phyloP scores from a whole-genome alignment of 441 rosid species.

The Capsella rubella region DNA sequence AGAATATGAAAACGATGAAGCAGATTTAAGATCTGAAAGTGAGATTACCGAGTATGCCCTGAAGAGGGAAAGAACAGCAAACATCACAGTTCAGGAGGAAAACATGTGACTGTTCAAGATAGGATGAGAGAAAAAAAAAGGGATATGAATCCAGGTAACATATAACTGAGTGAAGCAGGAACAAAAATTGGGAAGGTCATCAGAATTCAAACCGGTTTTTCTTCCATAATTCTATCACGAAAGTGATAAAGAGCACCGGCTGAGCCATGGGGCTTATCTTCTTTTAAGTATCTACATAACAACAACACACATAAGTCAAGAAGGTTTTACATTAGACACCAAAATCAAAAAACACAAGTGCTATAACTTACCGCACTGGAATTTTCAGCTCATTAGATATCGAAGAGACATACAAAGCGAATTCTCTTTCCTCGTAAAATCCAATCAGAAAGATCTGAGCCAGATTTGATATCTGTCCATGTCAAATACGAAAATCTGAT shows the following conservation, averaged over 20 bases:
- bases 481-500: background rate
- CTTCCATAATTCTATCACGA: constrained; percentile 82
- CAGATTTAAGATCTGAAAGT: background rate
- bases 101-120: constrained; percentile 67
- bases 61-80: constrained; percentile 91
- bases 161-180: background rate
- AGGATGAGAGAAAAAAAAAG: constrained; percentile 12
- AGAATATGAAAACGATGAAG: constrained; percentile 3
- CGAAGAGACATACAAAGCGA: constrained; percentile 81
- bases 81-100: constrained; percentile 86
- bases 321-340: constrained; percentile 20
- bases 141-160: constrained; percentile 1
- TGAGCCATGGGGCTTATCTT: constrained; percentile 89
- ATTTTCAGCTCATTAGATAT: constrained; percentile 83
- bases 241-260: constrained; percentile 94
- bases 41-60: constrained; percentile 75
- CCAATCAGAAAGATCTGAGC: constrained; percentile 82
- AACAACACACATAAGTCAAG: constrained; percentile 26
- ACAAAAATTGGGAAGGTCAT: background rate
- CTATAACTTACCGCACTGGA: constrained; percentile 69
- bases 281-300: constrained; percentile 75
- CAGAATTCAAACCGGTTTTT: constrained; percentile 61
- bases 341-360: constrained; percentile 16
- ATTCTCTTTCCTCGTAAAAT: constrained; percentile 87
- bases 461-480: constrained; percentile 69